Evolutionary conservation across 768 basidiomycete species (phyloP).

Genomic region (Cantharellus anzutake): DNA sequence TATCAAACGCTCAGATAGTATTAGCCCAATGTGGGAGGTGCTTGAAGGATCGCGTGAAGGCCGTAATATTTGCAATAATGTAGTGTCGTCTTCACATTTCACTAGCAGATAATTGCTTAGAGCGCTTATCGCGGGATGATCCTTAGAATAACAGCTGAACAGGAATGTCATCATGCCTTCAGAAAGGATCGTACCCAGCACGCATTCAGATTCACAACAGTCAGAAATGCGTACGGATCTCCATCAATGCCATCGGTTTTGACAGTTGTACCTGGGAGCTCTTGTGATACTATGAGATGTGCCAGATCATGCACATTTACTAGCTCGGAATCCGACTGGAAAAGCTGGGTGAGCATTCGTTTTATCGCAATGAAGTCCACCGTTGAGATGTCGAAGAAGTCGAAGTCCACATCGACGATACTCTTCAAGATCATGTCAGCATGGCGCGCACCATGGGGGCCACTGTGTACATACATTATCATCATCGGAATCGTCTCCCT

Average conservation of each 20-base stretch:
- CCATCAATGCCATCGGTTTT: slow-evolving; percentile 82
- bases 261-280: slow-evolving; percentile 67
- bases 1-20: slow-evolving; percentile 74
- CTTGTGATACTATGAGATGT: slow-evolving; percentile 59
- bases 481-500: not conserved
- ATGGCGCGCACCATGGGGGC: not conserved
- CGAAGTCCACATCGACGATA: slow-evolving; percentile 76
- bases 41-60: slow-evolving; percentile 27
- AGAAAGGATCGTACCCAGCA: slow-evolving; percentile 29
- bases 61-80: slow-evolving; percentile 35
- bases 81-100: slow-evolving; percentile 30
- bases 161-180: not conserved
- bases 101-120: slow-evolving; percentile 50
- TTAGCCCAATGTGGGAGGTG: slow-evolving; percentile 50
- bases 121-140: slow-evolving; percentile 49
- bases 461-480: not conserved
- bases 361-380: slow-evolving; percentile 68
- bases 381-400: slow-evolving; percentile 80
- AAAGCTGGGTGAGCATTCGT: slow-evolving; percentile 26
- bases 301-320: slow-evolving; percentile 57
- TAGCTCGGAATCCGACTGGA: slow-evolving; percentile 51
- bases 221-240: slow-evolving; percentile 80
- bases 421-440: slow-evolving; percentile 19
- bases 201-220: slow-evolving; percentile 57
- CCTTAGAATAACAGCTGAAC: slow-evolving; percentile 24